These are phyloP conservation scores for Cryptococcus jaspeensis DNA, from an alignment of 1,284 basidiomycete species.

Conservation along the genomic window DNA sequence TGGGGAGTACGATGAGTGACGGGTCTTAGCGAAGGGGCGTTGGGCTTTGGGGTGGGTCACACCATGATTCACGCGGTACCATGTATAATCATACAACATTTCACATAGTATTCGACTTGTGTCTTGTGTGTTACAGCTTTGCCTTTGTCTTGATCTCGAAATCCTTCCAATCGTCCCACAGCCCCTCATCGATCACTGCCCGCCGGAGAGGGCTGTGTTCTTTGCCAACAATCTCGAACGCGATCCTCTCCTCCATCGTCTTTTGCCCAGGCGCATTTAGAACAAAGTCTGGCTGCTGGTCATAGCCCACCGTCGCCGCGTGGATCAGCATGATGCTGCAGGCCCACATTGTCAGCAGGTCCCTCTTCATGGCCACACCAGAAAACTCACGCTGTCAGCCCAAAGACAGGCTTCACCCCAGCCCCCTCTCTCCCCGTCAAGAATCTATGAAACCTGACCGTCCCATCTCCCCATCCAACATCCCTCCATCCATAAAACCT, in stretches of 20 bases:
- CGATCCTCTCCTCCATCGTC: constrained; percentile 60
- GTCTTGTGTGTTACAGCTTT: constrained; percentile 21
- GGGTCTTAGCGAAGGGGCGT: constrained; percentile 15
- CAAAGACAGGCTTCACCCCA: constrained; percentile 77
- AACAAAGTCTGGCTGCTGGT: constrained; percentile 61
- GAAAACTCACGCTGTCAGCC: constrained; percentile 70
- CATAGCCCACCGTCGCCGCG: constrained; percentile 67
- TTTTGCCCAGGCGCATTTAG: constrained; percentile 60
- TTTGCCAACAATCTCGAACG: constrained; percentile 50
- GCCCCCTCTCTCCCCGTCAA: constrained; percentile 75
- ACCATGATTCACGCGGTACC: neutral
- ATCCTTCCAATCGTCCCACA: constrained; percentile 32
- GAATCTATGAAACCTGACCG: constrained; percentile 68
- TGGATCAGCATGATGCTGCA: constrained; percentile 68
- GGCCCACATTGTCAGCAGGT: neutral
- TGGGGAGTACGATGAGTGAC: too few relatives aligned
- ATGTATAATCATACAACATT: neutral
- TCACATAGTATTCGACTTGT: neutral
- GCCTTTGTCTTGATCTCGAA: constrained; percentile 8
- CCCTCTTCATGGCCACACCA: neutral
- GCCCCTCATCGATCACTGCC: constrained; percentile 58
- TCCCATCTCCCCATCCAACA: constrained; percentile 52
- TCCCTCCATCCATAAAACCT: constrained; percentile 66
- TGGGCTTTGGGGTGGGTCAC: neutral
- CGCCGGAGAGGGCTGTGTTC: constrained; percentile 52